Evolutionary conservation across 768 basidiomycete genomes (phyloP).

Genomic region (Mycena amicta): DNA sequence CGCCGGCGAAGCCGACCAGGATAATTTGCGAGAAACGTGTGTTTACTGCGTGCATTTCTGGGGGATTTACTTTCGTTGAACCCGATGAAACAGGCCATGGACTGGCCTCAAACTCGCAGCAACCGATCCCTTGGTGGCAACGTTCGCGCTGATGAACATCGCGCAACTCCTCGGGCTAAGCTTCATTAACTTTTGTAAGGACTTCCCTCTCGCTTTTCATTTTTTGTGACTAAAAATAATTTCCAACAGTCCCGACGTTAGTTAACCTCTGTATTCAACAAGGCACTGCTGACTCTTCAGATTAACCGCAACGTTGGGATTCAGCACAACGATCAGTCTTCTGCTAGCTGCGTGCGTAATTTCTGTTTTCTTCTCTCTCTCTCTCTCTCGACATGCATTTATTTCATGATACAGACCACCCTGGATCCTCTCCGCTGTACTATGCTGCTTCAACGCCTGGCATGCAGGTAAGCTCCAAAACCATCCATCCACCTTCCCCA

Average conservation of each 20-base stretch:
- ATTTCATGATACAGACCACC: constrained; percentile 46
- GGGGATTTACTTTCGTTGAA: background rate
- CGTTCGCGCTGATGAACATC: constrained; percentile 55
- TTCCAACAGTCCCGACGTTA: constrained; percentile 39
- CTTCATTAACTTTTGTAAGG: constrained; percentile 54
- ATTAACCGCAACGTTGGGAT: constrained; percentile 60
- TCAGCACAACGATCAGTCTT: constrained; percentile 56
- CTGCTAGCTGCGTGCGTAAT: constrained; percentile 58
- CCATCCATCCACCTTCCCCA: background rate
- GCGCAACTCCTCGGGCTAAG: constrained; percentile 55
- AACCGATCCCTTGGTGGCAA: constrained; percentile 53
- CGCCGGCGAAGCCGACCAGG: constrained; percentile 64
- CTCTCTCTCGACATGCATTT: background rate
- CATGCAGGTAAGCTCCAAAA: constrained; percentile 39
- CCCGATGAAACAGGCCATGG: constrained; percentile 37
- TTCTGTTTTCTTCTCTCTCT: background rate
- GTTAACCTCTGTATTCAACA: constrained; percentile 3
- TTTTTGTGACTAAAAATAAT: background rate
- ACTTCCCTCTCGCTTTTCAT: background rate
- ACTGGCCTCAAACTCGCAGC: constrained; percentile 57
- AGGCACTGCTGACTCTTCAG: constrained; percentile 28
- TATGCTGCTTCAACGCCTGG: constrained; percentile 56
- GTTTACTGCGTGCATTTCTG: constrained; percentile 23
- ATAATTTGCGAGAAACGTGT: constrained; percentile 56
- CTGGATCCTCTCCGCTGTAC: constrained; percentile 55